Conservation (phyloP, 2,329 filamentous ascomycete genomes). For the Monosporascus sp. region DNA sequence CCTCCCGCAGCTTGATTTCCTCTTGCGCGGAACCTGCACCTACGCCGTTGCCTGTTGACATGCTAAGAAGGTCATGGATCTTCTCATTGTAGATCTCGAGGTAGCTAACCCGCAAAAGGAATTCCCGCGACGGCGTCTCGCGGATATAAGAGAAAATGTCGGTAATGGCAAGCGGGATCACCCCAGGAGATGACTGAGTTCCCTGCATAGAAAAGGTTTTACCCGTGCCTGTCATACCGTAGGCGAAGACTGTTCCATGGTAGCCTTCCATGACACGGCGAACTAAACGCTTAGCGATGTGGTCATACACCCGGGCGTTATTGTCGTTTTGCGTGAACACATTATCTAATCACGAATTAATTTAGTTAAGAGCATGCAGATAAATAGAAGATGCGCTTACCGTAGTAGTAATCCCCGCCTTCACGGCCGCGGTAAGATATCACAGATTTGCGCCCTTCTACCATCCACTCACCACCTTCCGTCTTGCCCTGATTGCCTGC, state of each 20-base stretch:
- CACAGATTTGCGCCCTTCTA: constrained; percentile 76
- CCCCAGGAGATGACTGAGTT: constrained; percentile 88
- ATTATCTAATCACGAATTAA: constrained; percentile 60
- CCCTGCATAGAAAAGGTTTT: constrained; percentile 99
- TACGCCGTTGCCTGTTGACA: constrained; percentile 54
- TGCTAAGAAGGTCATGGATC: constrained; percentile 87
- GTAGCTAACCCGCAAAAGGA: constrained; percentile 92
- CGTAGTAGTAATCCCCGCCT: constrained; percentile 87
- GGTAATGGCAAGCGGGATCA: constrained; percentile 94
- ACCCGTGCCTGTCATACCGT: constrained; percentile 97
- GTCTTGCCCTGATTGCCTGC: constrained; percentile 52
- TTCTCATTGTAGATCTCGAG: constrained; percentile 98
- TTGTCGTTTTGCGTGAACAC: constrained; percentile 93
- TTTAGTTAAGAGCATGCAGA: constrained; percentile 1
- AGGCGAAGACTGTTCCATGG: constrained; percentile 96
- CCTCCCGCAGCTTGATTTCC: constrained; percentile 95
- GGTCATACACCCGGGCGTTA: constrained; percentile 91
- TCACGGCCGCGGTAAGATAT: constrained; percentile 84
- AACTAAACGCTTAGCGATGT: constrained; percentile 87
- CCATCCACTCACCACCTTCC: constrained; percentile 78
- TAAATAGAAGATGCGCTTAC: constrained; percentile 44
- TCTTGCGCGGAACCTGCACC: constrained; percentile 61
- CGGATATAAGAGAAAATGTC: constrained; percentile 99
- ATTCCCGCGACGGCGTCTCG: constrained; percentile 91
- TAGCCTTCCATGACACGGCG: constrained; percentile 98